Percentiles rank a stretch among this genome's conserved stretches.
Evolutionary conservation across 768 basidiomycete genomes (phyloP).

Genomic region (Hypsizygus marmoreus): DNA sequence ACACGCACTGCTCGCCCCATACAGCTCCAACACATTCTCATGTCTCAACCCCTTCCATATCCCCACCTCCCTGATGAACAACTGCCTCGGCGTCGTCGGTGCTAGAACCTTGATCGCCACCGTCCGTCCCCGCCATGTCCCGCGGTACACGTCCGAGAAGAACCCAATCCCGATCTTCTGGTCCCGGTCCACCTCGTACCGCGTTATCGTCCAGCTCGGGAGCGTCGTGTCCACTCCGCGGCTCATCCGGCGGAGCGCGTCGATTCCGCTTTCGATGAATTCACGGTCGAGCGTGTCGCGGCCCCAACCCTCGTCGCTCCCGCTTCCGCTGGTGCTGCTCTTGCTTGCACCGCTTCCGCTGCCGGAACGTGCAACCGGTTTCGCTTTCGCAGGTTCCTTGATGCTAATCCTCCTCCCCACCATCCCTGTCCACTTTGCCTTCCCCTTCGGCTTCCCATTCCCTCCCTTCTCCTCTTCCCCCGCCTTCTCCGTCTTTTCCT

Average conservation of each 20-base stretch:
- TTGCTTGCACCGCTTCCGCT: not conserved
- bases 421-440: conserved; percentile 2
- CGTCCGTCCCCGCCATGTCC: conserved; percentile 63
- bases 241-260: conserved; percentile 67
- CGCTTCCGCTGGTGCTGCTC: conserved; percentile 8
- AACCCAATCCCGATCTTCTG: conserved; percentile 70
- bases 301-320: conserved; percentile 7
- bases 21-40: conserved; percentile 70
- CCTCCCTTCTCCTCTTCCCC: not conserved
- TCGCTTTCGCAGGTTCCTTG: conserved; percentile 4
- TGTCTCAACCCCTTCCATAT: conserved; percentile 75
- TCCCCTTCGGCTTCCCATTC: not conserved
- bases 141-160: conserved; percentile 80
- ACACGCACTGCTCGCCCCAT: conserved; percentile 73
- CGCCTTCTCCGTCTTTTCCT: not conserved
- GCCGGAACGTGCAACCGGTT: conserved; percentile 13
- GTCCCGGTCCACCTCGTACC: conserved; percentile 75
- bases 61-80: conserved; percentile 70
- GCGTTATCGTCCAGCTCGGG: conserved; percentile 79
- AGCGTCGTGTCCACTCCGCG: conserved; percentile 39
- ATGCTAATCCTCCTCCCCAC: conserved; percentile 9
- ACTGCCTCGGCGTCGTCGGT: conserved; percentile 54
- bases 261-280: conserved; percentile 74
- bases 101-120: conserved; percentile 78
- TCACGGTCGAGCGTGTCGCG: conserved; percentile 62